phyloP scores from a whole-genome alignment of 805 yeast genomes.

The Candida fluviatilis region DNA sequence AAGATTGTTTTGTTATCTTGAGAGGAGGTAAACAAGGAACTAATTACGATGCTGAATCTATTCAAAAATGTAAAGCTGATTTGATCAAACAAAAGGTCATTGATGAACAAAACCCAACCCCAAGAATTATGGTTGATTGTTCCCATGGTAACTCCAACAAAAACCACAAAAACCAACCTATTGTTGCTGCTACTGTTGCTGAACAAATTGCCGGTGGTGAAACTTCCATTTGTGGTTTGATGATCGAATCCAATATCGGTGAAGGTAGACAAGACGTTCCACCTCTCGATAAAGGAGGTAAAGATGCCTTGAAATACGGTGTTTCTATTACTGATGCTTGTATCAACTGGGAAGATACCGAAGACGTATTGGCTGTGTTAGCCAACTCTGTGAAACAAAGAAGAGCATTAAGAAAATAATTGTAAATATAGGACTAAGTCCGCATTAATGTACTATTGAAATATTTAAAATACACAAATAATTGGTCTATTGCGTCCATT shows the following conservation, averaged over 20 bases:
- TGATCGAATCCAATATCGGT: slow-evolving; percentile 90
- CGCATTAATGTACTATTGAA: no score
- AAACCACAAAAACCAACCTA: slow-evolving; percentile 89
- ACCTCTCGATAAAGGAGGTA: slow-evolving; percentile 61
- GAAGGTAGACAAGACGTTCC: slow-evolving; percentile 95
- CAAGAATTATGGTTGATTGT: slow-evolving; percentile 91
- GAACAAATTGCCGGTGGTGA: slow-evolving; percentile 78
- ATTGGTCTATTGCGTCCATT: no score
- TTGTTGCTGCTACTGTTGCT: slow-evolving; percentile 72
- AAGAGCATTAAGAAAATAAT: slow-evolving; percentile 37
- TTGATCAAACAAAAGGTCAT: slow-evolving; percentile 49
- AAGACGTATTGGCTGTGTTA: slow-evolving; percentile 59
- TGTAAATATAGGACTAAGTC: slow-evolving; percentile 1
- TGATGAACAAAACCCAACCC: slow-evolving; percentile 43
- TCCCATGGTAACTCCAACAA: slow-evolving; percentile 95
- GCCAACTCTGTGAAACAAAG: slow-evolving; percentile 79
- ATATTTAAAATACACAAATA: background rate
- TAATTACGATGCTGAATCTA: slow-evolving; percentile 76
- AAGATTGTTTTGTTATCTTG: slow-evolving; percentile 83
- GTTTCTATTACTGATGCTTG: slow-evolving; percentile 98
- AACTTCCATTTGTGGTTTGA: slow-evolving; percentile 78
- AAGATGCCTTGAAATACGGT: slow-evolving; percentile 75
- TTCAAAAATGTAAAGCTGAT: slow-evolving; percentile 59
- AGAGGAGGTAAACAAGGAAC: slow-evolving; percentile 96
- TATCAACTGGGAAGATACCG: slow-evolving; percentile 87